Conservation (phyloP, 2,329 filamentous ascomycete species). For the Apiospora koreana region DNA sequence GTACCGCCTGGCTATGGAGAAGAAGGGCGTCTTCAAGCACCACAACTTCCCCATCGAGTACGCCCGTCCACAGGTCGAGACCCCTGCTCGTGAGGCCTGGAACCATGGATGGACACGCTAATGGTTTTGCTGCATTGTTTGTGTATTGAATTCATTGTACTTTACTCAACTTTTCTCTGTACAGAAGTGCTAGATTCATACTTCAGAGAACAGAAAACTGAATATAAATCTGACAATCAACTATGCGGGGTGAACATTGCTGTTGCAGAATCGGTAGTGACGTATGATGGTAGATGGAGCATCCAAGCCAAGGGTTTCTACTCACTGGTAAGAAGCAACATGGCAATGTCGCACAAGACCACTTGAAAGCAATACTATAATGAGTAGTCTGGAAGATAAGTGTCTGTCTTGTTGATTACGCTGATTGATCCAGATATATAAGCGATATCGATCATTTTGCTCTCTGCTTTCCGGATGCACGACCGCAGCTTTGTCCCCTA, state of each 20-base stretch:
- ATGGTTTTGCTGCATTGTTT: neutral
- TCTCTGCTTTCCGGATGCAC: neutral
- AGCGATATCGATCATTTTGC: neutral
- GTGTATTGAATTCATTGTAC: neutral
- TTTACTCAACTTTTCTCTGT: neutral
- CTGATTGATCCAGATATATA: neutral
- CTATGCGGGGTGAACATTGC: neutral
- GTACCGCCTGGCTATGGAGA: conserved; percentile 87
- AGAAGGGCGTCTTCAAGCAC: conserved; percentile 77
- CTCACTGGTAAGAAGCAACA: too few relatives aligned
- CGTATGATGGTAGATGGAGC: too few relatives aligned
- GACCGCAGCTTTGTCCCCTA: neutral
- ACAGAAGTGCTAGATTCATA: neutral
- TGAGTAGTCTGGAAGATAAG: neutral
- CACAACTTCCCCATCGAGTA: conserved; percentile 89
- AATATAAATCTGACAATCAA: neutral
- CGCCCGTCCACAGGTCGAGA: conserved; percentile 81
- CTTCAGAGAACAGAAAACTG: neutral
- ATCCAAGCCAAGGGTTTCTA: too few relatives aligned
- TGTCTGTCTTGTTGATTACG: neutral
- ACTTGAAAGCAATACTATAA: neutral
- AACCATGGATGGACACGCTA: conserved; percentile 86
- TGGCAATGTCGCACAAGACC: neutral
- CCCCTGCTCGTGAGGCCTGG: conserved; percentile 78
- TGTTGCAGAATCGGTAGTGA: too few relatives aligned